phyloP scores from a whole-genome alignment of 306 rosid genomes.

The Oemleria cerasiformis region DNA sequence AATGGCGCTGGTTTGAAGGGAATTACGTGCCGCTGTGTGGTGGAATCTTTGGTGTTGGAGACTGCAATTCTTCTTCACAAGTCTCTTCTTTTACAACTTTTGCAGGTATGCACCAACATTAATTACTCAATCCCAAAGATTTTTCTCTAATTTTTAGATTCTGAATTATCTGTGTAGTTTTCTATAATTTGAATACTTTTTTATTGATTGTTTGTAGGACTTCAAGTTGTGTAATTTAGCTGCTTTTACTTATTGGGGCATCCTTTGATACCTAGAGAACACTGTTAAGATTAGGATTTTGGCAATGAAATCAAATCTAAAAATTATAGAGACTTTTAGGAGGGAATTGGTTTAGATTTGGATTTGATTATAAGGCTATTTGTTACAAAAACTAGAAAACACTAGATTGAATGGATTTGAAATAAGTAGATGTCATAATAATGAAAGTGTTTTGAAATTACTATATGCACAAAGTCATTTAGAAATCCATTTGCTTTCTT shows the following conservation, averaged over 20 bases:
- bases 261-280: background rate
- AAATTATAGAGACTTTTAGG: background rate
- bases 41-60: slow-evolving; percentile 6
- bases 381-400: too few species aligned
- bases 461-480: too few species aligned
- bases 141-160: background rate
- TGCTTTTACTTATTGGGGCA: background rate
- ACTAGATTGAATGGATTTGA: too few species aligned
- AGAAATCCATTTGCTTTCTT: too few species aligned
- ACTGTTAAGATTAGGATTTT: background rate
- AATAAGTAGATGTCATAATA: too few species aligned
- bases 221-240: background rate
- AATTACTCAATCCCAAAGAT: background rate
- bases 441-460: too few species aligned
- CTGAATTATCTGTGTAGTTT: background rate
- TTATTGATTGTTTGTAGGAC: background rate
- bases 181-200: background rate
- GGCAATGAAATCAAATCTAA: background rate
- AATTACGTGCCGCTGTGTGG: background rate
- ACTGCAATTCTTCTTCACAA: slow-evolving; percentile 10
- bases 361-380: too few species aligned
- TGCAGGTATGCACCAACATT: background rate
- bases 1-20: background rate
- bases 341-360: too few species aligned
- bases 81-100: slow-evolving; percentile 12